These are phyloP conservation scores for Cladosporium sp. DNA, from an alignment of 2,329 filamentous ascomycete genomes.

Conservation along the genomic window DNA sequence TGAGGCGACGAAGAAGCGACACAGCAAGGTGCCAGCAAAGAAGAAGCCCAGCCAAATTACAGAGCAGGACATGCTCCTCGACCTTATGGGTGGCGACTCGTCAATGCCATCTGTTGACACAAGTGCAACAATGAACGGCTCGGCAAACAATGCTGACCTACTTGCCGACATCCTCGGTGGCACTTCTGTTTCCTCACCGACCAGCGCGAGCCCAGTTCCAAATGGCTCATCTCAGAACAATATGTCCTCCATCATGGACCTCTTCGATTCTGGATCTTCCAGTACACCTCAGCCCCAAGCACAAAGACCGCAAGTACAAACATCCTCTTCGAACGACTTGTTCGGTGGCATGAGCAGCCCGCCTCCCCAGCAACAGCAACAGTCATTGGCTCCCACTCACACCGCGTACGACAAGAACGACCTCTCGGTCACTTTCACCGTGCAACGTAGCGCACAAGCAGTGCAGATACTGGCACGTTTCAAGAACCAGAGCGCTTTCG, in stretches of 20 bases:
- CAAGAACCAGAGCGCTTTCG: conserved; percentile 63
- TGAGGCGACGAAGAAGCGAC: conserved; percentile 61
- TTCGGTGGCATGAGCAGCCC: conserved; percentile 46
- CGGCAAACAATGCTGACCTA: conserved; percentile 72
- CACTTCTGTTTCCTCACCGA: conserved; percentile 48
- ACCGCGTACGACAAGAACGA: conserved; percentile 85
- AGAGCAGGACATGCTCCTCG: conserved; percentile 86
- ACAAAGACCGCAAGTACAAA: conserved; percentile 36
- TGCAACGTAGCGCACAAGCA: conserved; percentile 77
- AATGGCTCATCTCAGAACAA: conserved; percentile 25
- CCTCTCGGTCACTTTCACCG: conserved; percentile 74
- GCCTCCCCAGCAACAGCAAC: conserved; percentile 38
- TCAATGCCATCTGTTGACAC: conserved; percentile 61
- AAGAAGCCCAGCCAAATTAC: conserved; percentile 77
- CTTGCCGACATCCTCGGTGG: conserved; percentile 86
- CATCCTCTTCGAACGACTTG: conserved; percentile 42
- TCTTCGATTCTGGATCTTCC: conserved; percentile 62
- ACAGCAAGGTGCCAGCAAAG: conserved; percentile 62
- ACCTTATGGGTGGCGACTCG: conserved; percentile 80
- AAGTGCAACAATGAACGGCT: conserved; percentile 56
- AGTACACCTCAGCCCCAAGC: conserved; percentile 40
- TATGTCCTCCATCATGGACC: conserved; percentile 76
- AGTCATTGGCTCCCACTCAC: conserved; percentile 47
- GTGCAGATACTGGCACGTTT: conserved; percentile 85
- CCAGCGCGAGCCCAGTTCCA: conserved; percentile 32